Evolutionary conservation across 257 asterid species (phyloP), one percentile per base, ranked within the genome.

Genomic region (Schizonepeta tenuifolia): DNA sequence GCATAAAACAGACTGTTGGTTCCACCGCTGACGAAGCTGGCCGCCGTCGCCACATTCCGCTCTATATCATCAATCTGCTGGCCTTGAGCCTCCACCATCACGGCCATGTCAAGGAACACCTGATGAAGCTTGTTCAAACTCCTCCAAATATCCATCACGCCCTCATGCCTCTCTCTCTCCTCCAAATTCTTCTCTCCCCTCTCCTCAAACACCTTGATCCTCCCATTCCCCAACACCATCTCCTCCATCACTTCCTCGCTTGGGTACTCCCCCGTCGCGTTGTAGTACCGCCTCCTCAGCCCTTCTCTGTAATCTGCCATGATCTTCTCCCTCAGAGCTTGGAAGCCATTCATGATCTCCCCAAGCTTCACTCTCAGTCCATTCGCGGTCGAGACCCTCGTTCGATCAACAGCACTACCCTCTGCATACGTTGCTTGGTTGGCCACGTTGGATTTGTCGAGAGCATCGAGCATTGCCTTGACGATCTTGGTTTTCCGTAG

Each of bases 41-140:
- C 92, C 0, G 97, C 97, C 1, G 15, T 65, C 0, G 86, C 90
- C 11, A 93, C 88, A 33, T 84, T 88, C 2, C 66, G 76, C 79
- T 89, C 98, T 5, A 89, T 89, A 65, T 89, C 91, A 62, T 86
- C 87, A 28, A 87, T 73, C 84, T 77, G 76, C 44, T 88, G 90
- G 1, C 92, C 96, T 60, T 93, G 97, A 54, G 89, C 67, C 79
- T 87, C 98, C 69, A 91, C 96, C 80, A 93, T 56, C 33, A 86
- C 96, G 53, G 91, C 96, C 92, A 93, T 86, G 66, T 93, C 96
- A 43, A 93, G 96, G 82, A 89, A 93, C 69, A 89, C 86, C 77
- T 89, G 96, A 83, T 90, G 97, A 71, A 91, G 98, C 83, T 84
- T 90, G 26, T 86, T 88, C 89, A 93, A 74, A 77, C 97, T 93